Evolutionary conservation across 768 basidiomycete species (phyloP), one percentile per base, ranked within the genome.

Genomic region (Macrolepiota dolichaula): DNA sequence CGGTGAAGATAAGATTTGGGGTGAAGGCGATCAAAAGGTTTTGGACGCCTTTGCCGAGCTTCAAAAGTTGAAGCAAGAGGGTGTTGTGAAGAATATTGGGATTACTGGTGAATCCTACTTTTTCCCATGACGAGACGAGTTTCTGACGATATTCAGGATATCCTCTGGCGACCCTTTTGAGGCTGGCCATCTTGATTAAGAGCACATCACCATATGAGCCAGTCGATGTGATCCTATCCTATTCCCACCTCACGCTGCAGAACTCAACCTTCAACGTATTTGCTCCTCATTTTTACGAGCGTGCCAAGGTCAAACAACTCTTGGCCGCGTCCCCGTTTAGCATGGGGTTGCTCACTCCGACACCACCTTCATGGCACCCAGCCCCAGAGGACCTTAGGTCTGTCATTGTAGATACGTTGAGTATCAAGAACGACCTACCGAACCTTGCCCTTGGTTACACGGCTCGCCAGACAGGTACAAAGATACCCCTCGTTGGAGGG

Each of bases 281-380:
- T 69, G 78, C 80, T 27, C 73, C 80, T 11, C 79, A 81, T 42
- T 81, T 94, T 57, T 76, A 77, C 63, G 69, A 74, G 19, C 86
- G 88, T 24, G 92, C 91, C 0, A 75, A 82, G 53, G 81, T 96
- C 47, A 70, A 72, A 58, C 89, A 91, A 58, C 77, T 96, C 29
- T 56, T 94, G 54, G 77, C 87, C 2, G 94, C 94, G 1, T 93
- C 92, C 1, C 94, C 94, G 7, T 78, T 96, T 55, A 87, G 83
- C 69, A 95, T 95, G 93, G 88, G 88, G 0, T 81, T 95, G 2
- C 79, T 96, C 36, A 85, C 85, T 0, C 64, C 74, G 2, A 70
- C 69, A 0, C 78, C 81, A 2, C 88, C 89, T 1, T 12, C 71
- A 2, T 95, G 92, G 93, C 92, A 94, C 68, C 91, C 92, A 15